A percentile compares a stretch with the other conserved stretches of the same genome.
These are phyloP conservation scores for Kingdonia uniflora DNA, from an alignment of 164 flowering plant genomes.

Conservation along the genomic window DNA sequence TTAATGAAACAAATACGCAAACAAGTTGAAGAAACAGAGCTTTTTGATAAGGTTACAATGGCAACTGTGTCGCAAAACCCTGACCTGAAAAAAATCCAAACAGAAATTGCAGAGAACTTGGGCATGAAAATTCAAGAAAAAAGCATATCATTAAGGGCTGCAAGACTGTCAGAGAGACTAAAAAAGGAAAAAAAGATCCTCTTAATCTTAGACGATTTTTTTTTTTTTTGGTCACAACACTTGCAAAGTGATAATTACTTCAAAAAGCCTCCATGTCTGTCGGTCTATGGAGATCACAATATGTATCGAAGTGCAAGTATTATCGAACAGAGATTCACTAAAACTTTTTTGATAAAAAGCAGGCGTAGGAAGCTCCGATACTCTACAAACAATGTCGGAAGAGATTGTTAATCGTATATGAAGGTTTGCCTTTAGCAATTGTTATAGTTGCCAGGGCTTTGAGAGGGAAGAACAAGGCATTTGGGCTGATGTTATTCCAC, in stretches of 20 bases:
- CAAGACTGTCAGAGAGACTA: neutral
- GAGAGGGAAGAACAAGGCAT: neutral
- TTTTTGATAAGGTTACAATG: slow-evolving; percentile 13
- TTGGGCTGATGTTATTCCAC: slow-evolving; percentile 10
- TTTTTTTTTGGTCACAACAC: slow-evolving; percentile 8
- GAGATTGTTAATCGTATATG: slow-evolving; percentile 16
- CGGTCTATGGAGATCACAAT: slow-evolving; percentile 3
- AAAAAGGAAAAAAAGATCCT: slow-evolving; percentile 4
- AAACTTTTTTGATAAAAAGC: slow-evolving; percentile 9
- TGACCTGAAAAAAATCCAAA: slow-evolving; percentile 9
- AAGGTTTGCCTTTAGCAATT: slow-evolving; percentile 18
- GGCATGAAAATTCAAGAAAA: slow-evolving; percentile 4
- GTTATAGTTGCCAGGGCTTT: slow-evolving; percentile 15
- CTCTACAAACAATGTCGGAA: neutral
- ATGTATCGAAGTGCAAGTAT: neutral
- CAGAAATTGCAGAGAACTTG: slow-evolving; percentile 11
- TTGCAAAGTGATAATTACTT: slow-evolving; percentile 15
- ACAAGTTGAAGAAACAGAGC: neutral
- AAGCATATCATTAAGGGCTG: neutral
- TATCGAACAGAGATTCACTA: slow-evolving; percentile 15
- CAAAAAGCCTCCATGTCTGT: slow-evolving; percentile 11
- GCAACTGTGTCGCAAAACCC: slow-evolving; percentile 12
- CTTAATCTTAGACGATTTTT: slow-evolving; percentile 27
- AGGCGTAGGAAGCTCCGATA: slow-evolving; percentile 2
- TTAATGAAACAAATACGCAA: slow-evolving; percentile 4